phyloP scores from a whole-genome alignment of 768 basidiomycete genomes.

The Boletales sp. region DNA sequence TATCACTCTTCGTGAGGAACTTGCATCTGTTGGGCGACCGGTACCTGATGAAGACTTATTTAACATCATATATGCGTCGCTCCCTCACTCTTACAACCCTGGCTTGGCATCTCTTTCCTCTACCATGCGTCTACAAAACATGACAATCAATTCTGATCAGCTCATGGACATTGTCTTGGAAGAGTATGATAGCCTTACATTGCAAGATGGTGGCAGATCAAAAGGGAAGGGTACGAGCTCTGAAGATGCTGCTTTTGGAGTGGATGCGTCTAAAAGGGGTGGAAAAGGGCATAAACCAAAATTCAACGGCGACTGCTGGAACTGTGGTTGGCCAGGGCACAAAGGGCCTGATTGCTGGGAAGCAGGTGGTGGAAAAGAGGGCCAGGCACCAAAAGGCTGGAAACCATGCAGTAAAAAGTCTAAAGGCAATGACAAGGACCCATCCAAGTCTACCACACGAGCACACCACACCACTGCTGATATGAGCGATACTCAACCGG shows the following conservation, averaged over 20 bases:
- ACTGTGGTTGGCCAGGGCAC: constrained; percentile 7
- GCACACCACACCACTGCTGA: too few relatives aligned
- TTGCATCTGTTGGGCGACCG: constrained; percentile 31
- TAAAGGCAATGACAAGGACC: not conserved
- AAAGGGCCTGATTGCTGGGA: constrained; percentile 4
- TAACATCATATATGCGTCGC: constrained; percentile 33
- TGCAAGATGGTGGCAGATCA: not conserved
- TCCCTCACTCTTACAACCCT: constrained; percentile 33
- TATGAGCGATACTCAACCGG: not conserved
- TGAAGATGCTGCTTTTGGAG: not conserved
- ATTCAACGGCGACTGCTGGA: not conserved
- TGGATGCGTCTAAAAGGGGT: not conserved
- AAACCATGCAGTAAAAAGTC: not conserved
- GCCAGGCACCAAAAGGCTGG: constrained; percentile 2
- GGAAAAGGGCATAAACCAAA: not conserved
- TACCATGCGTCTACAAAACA: not conserved
- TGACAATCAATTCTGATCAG: not conserved
- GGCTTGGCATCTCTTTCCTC: constrained; percentile 20
- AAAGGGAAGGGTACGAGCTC: not conserved
- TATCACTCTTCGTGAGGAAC: constrained; percentile 27
- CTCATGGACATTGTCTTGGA: constrained; percentile 9
- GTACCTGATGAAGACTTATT: constrained; percentile 32
- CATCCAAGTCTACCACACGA: too few relatives aligned
- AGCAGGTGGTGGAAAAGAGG: constrained; percentile 3
- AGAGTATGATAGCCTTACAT: constrained; percentile 13